These are phyloP conservation scores for Fusarium xyrophilum DNA, from an alignment of 2,329 filamentous ascomycete species.

Conservation along the genomic window DNA sequence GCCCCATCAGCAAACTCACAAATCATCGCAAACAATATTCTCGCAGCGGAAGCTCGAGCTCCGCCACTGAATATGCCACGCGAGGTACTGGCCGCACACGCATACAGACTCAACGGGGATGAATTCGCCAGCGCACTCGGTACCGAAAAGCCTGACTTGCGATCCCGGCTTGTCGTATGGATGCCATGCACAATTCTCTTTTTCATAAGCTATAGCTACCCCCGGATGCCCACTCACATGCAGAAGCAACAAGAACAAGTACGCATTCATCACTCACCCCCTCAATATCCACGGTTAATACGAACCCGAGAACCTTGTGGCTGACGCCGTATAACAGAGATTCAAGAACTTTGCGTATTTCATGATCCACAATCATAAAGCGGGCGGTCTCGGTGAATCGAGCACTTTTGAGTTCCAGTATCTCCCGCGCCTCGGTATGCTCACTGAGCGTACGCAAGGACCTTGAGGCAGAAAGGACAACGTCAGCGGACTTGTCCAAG, in stretches of 20 bases:
- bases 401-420: conserved; percentile 76
- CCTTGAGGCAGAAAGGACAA: neutral
- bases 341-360: conserved; percentile 50
- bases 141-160: conserved; percentile 61
- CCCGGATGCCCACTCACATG: conserved; percentile 45
- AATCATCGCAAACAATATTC: conserved; percentile 76
- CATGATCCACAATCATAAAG: conserved; percentile 65
- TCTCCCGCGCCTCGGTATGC: conserved; percentile 57
- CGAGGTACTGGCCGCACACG: conserved; percentile 71
- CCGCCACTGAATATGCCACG: conserved; percentile 70
- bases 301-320: neutral
- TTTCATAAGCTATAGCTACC: conserved; percentile 56
- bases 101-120: conserved; percentile 73
- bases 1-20: conserved; percentile 67
- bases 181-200: conserved; percentile 74
- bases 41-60: conserved; percentile 69
- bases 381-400: conserved; percentile 66
- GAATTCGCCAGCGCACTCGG: conserved; percentile 66
- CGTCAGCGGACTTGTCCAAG: conserved; percentile 1
- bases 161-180: conserved; percentile 66
- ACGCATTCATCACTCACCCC: conserved; percentile 9
- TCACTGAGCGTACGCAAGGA: conserved; percentile 43
- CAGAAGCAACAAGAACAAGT: conserved; percentile 48
- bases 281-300: neutral
- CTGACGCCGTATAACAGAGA: conserved; percentile 35